phyloP scores from a whole-genome alignment of 108 stramenopile species.

The Schizochytrium sp. region DNA sequence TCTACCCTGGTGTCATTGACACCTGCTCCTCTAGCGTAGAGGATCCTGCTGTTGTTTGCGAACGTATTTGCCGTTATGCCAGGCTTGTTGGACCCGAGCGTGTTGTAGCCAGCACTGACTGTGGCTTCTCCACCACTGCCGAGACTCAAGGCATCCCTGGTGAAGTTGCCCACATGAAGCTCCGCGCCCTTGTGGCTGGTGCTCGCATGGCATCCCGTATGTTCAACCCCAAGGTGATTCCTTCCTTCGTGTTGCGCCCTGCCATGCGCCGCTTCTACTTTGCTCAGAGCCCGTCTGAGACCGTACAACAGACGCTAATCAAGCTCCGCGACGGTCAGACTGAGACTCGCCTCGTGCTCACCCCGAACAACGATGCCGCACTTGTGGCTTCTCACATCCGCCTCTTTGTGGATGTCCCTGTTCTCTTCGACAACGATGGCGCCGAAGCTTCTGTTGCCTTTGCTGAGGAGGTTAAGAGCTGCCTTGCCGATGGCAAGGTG shows the following conservation, averaged over 20 bases:
- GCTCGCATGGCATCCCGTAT: constrained; percentile 42
- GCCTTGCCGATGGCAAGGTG: constrained; percentile 44
- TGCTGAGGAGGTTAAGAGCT: not conserved
- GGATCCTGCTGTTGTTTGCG: not conserved
- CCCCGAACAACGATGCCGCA: not conserved
- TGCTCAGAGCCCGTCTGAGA: not conserved
- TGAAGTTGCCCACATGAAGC: constrained; percentile 23
- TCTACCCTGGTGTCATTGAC: constrained; percentile 60
- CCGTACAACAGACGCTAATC: not conserved
- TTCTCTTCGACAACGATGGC: constrained; percentile 11
- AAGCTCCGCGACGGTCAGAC: not conserved
- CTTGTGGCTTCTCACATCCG: constrained; percentile 15
- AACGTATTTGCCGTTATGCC: constrained; percentile 45
- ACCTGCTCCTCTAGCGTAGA: constrained; percentile 61
- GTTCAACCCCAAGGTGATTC: constrained; percentile 27
- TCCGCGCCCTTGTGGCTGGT: constrained; percentile 41
- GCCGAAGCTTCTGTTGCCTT: not conserved
- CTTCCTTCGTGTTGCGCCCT: not conserved
- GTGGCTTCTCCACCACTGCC: constrained; percentile 56
- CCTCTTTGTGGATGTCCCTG: constrained; percentile 40
- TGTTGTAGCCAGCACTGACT: constrained; percentile 50
- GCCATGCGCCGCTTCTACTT: constrained; percentile 28
- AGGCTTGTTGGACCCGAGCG: constrained; percentile 48
- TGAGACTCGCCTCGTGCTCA: constrained; percentile 50
- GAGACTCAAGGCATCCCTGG: constrained; percentile 56